A percentile compares a stretch with the other conserved stretches of the same genome.
Conservation (phyloP, 305 asterid genomes). For the Fraxinus sp. region DNA sequence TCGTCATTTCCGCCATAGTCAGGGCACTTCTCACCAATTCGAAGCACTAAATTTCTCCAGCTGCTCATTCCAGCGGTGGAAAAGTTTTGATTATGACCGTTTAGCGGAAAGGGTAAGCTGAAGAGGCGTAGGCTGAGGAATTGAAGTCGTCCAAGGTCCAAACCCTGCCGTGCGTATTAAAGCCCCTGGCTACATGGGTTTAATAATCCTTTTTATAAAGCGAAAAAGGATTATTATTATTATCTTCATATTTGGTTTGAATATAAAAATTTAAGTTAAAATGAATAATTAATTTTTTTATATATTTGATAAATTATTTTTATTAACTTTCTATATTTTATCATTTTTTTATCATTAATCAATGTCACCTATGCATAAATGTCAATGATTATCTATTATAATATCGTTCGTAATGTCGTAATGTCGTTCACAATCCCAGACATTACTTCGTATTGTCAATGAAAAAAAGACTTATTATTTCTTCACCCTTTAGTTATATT, state of each 20-base stretch:
- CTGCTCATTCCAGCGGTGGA: conserved; percentile 58
- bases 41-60: conserved; percentile 72
- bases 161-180: not conserved
- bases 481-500: not conserved
- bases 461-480: no score
- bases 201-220: not conserved
- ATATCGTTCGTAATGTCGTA: no score
- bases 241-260: not conserved
- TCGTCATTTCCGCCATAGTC: conserved; percentile 85
- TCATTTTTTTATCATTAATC: not conserved
- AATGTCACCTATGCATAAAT: not conserved
- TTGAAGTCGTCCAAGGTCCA: not conserved
- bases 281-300: no score
- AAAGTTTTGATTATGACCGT: not conserved
- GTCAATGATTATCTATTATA: not conserved
- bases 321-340: no score
- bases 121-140: not conserved
- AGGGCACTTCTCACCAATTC: conserved; percentile 81
- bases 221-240: not conserved
- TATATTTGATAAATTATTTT: not conserved
- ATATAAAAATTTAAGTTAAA: no score
- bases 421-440: no score
- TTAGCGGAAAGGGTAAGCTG: not conserved
- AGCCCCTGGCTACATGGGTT: not conserved
- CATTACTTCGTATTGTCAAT: not conserved